phyloP scores from a whole-genome alignment of 805 yeast species.

The Metschnikowia similis region DNA sequence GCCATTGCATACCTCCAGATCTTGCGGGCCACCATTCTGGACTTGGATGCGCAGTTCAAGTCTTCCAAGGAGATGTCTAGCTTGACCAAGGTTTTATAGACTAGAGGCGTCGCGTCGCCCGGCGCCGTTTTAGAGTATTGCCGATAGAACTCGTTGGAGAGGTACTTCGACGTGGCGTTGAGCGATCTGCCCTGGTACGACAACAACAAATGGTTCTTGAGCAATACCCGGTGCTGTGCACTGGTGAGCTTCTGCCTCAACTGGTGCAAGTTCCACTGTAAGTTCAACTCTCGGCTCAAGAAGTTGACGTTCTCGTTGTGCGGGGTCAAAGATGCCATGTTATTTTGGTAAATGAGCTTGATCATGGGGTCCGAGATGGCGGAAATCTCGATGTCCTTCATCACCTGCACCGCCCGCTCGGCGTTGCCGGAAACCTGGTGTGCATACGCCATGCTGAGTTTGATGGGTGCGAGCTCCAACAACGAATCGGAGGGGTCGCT shows the following conservation, averaged over 20 bases:
- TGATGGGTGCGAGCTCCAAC: slow-evolving; percentile 56
- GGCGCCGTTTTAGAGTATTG: slow-evolving; percentile 20
- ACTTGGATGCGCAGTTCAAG: slow-evolving; percentile 15
- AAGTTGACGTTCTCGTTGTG: slow-evolving; percentile 17
- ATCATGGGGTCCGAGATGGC: slow-evolving; percentile 36
- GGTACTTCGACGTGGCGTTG: slow-evolving; percentile 21
- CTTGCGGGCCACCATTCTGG: slow-evolving; percentile 18
- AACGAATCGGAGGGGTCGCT: slow-evolving; percentile 39
- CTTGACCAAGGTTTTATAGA: slow-evolving; percentile 27
- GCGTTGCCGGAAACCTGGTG: slow-evolving; percentile 24
- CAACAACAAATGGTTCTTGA: slow-evolving; percentile 44
- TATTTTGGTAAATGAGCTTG: slow-evolving; percentile 42
- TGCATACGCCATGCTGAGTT: slow-evolving; percentile 56
- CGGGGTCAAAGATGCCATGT: slow-evolving; percentile 30
- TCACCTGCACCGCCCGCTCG: slow-evolving; percentile 8
- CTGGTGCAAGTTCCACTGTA: slow-evolving; percentile 19
- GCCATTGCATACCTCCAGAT: slow-evolving; percentile 13
- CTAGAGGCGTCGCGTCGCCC: slow-evolving; percentile 30
- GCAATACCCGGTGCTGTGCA: slow-evolving; percentile 37
- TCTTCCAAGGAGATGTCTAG: slow-evolving; percentile 27
- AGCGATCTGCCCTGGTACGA: slow-evolving; percentile 38
- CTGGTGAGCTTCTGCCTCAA: slow-evolving; percentile 23
- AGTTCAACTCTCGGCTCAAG: slow-evolving; percentile 32
- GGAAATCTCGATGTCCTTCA: slow-evolving; percentile 18
- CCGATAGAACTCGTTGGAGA: slow-evolving; percentile 17